These are phyloP conservation scores for Cryptosporidium felis DNA, from an alignment of 169 alveolate species.

Conservation along the genomic window DNA sequence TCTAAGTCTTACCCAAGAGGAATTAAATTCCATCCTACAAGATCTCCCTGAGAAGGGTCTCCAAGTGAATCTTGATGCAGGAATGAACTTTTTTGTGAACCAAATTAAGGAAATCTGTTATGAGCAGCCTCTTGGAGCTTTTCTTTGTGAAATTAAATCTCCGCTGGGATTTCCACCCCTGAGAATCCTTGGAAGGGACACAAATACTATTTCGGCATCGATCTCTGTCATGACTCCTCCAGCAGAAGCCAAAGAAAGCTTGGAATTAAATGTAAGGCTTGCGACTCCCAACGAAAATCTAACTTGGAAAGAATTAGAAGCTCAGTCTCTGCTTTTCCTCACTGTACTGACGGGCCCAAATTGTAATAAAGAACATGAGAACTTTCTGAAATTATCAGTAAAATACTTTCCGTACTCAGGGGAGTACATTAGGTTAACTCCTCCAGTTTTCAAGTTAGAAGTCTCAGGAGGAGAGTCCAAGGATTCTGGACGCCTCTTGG, in stretches of 20 bases:
- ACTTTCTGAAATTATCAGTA: background rate
- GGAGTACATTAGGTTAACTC: conserved; percentile 40
- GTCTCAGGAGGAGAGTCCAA: background rate
- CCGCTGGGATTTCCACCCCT: conserved; percentile 17
- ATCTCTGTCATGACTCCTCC: conserved; percentile 64
- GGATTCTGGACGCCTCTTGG: background rate
- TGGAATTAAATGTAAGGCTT: background rate
- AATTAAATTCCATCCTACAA: background rate
- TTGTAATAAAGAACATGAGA: background rate
- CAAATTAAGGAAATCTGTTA: conserved; percentile 31
- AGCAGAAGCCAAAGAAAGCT: background rate
- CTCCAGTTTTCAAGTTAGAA: conserved; percentile 26
- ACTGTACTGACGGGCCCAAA: conserved; percentile 11
- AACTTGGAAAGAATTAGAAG: background rate
- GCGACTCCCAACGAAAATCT: background rate
- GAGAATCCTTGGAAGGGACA: background rate
- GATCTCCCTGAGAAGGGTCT: background rate
- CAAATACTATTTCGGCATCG: background rate
- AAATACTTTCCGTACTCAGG: conserved; percentile 63
- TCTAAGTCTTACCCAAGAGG: background rate
- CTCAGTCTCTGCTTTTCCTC: conserved; percentile 11
- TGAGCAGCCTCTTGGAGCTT: conserved; percentile 45
- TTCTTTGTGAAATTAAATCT: conserved; percentile 17
- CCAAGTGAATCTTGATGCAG: background rate
- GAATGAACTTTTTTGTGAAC: background rate